Evolutionary conservation across 768 basidiomycete genomes (phyloP).

Genomic region (Tylopilus subfusipes): DNA sequence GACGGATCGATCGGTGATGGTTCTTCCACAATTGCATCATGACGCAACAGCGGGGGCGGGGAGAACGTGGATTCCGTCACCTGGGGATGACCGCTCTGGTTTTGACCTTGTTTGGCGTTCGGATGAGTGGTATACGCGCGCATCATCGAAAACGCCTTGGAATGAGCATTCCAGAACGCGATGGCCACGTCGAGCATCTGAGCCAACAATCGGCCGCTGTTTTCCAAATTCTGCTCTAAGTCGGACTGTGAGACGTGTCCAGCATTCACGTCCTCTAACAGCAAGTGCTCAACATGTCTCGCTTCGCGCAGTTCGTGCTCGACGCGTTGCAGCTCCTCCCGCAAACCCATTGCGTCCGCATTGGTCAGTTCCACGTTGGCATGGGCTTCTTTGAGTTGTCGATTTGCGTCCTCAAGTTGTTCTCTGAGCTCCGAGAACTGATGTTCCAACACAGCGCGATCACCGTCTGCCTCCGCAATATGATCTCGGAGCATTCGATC

Average conservation of each 20-base stretch:
- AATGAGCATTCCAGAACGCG: constrained; percentile 71
- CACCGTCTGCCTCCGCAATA: constrained; percentile 89
- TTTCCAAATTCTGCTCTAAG: constrained; percentile 64
- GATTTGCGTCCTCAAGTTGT: constrained; percentile 55
- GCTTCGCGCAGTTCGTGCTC: constrained; percentile 70
- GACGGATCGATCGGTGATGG: constrained; percentile 76
- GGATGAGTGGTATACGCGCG: constrained; percentile 56
- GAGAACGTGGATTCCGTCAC: constrained; percentile 52
- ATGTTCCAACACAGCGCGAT: constrained; percentile 88
- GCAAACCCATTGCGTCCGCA: constrained; percentile 63
- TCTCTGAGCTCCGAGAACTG: constrained; percentile 74
- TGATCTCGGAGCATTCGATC: constrained; percentile 77
- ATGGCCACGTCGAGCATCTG: constrained; percentile 81
- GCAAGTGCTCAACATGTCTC: constrained; percentile 59
- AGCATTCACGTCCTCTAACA: constrained; percentile 72
- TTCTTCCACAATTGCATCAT: constrained; percentile 51
- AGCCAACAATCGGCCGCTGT: constrained; percentile 65
- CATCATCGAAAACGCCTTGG: constrained; percentile 62
- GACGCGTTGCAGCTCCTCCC: constrained; percentile 69
- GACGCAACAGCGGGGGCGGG: constrained; percentile 44
- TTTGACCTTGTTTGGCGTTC: constrained; percentile 43
- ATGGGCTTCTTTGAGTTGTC: constrained; percentile 60
- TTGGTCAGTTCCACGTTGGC: constrained; percentile 61
- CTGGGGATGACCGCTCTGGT: constrained; percentile 23
- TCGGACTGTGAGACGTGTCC: constrained; percentile 65